phyloP scores from a whole-genome alignment of 2,329 filamentous ascomycete species.

The Ceratocystis cubensis region DNA sequence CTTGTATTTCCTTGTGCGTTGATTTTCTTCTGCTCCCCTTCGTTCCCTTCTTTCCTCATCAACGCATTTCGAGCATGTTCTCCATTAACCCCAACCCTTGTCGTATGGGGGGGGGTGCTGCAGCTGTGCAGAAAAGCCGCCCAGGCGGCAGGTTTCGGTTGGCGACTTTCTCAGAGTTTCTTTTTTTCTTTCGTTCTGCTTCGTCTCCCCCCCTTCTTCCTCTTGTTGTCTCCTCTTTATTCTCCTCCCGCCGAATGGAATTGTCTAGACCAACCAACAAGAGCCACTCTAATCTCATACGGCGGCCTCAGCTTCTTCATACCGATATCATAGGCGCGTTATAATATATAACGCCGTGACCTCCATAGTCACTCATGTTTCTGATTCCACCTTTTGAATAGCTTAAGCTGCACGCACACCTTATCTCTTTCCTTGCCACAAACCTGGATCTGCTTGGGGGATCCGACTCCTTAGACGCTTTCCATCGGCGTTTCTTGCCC shows the following conservation, averaged over 20 bases:
- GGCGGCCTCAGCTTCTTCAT: not conserved
- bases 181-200: not conserved
- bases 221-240: not conserved
- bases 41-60: not conserved
- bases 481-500: not conserved
- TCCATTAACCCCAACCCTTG: not conserved
- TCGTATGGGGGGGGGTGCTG: too few relatives aligned
- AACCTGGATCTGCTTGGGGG: not conserved
- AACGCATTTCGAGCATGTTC: not conserved
- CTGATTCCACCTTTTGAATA: not conserved
- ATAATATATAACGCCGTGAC: not conserved
- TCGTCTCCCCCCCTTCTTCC: not conserved
- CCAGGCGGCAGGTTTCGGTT: too few relatives aligned
- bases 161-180: not conserved
- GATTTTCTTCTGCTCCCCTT: not conserved
- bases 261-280: not conserved
- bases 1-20: not conserved
- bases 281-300: not conserved
- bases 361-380: not conserved
- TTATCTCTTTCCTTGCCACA: not conserved
- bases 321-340: not conserved
- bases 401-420: not conserved
- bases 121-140: too few relatives aligned
- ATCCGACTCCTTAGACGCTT: not conserved
- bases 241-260: not conserved